Percentiles rank a stretch among this genome's conserved stretches.
Evolutionary conservation across 2,329 filamentous ascomycete genomes (phyloP).

Genomic region (Trichoderma oligosporum): DNA sequence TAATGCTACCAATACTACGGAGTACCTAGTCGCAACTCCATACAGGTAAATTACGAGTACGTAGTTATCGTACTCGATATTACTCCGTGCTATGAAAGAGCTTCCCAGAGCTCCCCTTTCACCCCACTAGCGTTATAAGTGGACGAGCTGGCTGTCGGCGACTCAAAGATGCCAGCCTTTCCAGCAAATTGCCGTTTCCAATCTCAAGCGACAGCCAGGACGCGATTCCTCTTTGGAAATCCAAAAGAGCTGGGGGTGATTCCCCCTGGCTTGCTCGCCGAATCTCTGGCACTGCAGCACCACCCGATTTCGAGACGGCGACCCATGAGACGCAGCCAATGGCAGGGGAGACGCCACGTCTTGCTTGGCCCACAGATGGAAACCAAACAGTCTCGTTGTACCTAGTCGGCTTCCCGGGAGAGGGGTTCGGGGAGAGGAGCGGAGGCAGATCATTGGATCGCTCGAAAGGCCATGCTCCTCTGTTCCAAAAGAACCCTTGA

Average conservation of each 20-base stretch:
- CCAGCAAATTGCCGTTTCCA: not conserved
- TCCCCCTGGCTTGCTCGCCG: conserved; percentile 17
- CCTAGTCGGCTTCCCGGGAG: conserved; percentile 17
- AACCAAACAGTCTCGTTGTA: conserved; percentile 15
- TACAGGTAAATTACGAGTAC: no score
- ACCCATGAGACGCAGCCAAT: conserved; percentile 13
- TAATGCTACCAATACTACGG: conserved; percentile 9
- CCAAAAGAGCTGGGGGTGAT: not conserved
- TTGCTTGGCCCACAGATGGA: conserved; percentile 9
- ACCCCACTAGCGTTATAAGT: not conserved
- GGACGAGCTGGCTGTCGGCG: conserved; percentile 5
- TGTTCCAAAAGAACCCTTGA: conserved; percentile 11
- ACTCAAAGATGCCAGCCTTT: not conserved
- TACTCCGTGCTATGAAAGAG: no score
- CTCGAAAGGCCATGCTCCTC: not conserved
- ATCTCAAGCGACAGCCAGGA: conserved; percentile 15
- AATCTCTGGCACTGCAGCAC: conserved; percentile 18
- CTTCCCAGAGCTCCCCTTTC: not conserved
- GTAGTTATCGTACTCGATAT: no score
- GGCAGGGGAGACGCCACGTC: conserved; percentile 15
- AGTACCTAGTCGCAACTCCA: not conserved
- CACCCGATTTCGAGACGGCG: conserved; percentile 14
- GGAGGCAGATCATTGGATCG: conserved; percentile 15
- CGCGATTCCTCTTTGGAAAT: conserved; percentile 16
- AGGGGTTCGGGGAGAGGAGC: conserved; percentile 9